phyloP scores from a whole-genome alignment of 225 moss, liverwort and hornwort genomes.

The Thuidium tamariscinum region DNA sequence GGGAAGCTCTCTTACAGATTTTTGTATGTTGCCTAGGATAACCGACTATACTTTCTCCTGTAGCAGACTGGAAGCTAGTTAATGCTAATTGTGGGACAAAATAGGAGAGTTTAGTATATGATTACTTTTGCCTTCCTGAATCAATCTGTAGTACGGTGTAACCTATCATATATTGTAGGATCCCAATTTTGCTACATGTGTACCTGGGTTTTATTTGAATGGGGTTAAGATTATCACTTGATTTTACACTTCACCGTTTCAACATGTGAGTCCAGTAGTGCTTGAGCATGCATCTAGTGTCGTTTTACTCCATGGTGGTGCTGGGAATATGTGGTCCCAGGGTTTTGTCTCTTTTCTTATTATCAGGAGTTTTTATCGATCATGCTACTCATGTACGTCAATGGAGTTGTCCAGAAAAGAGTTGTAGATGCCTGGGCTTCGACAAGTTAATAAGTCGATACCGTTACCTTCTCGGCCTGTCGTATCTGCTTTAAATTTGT shows the following conservation, averaged over 20 bases:
- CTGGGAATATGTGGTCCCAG: not conserved
- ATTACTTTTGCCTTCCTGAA: constrained; percentile 2
- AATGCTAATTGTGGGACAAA: constrained; percentile 8
- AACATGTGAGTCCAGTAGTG: not conserved
- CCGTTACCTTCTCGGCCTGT: not conserved
- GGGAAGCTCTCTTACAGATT: constrained; percentile 20
- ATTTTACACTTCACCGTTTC: not conserved
- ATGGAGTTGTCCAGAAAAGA: not conserved
- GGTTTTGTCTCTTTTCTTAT: not conserved
- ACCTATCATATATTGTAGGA: constrained; percentile 17
- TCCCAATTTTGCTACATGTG: constrained; percentile 15
- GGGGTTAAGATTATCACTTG: constrained; percentile 1
- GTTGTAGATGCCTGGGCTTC: not conserved
- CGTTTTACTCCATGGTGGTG: not conserved
- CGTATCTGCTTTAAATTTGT: not conserved
- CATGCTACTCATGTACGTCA: not conserved
- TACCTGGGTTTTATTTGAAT: constrained; percentile 1
- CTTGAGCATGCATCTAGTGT: constrained; percentile 13
- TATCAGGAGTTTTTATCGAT: not conserved
- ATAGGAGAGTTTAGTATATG: not conserved
- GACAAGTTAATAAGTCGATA: not conserved
- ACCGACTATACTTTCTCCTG: not conserved
- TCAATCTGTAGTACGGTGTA: constrained; percentile 18
- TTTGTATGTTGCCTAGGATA: constrained; percentile 14
- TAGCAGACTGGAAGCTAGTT: constrained; percentile 14